Conservation (phyloP, 306 rosid species). For the Nissolia schottii region DNA sequence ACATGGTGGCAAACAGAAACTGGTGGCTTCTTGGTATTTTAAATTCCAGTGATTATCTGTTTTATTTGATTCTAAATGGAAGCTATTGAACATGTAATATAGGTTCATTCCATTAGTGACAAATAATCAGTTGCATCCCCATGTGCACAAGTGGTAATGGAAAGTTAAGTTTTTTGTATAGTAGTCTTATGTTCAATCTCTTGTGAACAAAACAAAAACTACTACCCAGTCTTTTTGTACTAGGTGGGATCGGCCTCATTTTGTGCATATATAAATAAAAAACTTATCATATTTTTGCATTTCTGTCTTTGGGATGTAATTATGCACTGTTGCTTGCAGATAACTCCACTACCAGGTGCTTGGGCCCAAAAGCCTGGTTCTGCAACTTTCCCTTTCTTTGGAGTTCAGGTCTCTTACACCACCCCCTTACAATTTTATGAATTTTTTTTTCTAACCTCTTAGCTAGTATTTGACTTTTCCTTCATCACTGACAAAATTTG, state of each 20-base stretch:
- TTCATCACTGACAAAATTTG: slow-evolving; percentile 18
- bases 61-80: slow-evolving; percentile 11
- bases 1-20: slow-evolving; percentile 99
- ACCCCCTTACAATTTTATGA: slow-evolving; percentile 10
- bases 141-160: slow-evolving; percentile 5
- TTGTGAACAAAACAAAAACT: not conserved
- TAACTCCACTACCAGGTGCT: slow-evolving; percentile 95
- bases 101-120: not conserved
- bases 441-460: not conserved
- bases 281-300: not conserved
- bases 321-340: slow-evolving; percentile 46
- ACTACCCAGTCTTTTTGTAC: not conserved
- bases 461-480: slow-evolving; percentile 1
- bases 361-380: slow-evolving; percentile 99
- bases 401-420: slow-evolving; percentile 68
- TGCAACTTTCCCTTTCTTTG: slow-evolving; percentile 97
- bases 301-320: slow-evolving; percentile 3
- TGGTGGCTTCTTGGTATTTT: slow-evolving; percentile 93
- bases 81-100: not conserved
- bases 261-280: not conserved
- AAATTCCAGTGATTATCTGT: slow-evolving; percentile 24
- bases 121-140: not conserved
- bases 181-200: not conserved
- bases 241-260: not conserved
- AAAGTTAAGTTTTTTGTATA: not conserved